These are phyloP conservation scores for Cryptosporidium bovis DNA, from an alignment of 169 alveolate species.

Conservation along the genomic window DNA sequence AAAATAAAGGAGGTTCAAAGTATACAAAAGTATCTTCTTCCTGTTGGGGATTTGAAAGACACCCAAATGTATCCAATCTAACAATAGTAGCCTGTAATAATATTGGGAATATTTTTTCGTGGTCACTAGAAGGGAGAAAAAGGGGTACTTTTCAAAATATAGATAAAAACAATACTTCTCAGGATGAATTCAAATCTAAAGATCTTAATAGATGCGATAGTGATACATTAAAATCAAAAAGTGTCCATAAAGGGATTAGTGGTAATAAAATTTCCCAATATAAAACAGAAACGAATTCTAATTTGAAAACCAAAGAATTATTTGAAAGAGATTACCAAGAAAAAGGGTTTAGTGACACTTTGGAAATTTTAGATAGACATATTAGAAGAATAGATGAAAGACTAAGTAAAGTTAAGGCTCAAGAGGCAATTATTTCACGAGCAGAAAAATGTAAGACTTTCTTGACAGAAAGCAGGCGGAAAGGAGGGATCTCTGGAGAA, in stretches of 20 bases:
- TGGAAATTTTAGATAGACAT: conserved; percentile 41
- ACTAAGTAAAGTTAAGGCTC: conserved; percentile 33
- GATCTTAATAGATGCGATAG: no score
- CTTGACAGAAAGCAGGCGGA: conserved; percentile 4
- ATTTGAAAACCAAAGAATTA: not conserved
- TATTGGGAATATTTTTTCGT: conserved; percentile 43
- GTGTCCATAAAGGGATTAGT: not conserved
- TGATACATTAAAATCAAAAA: not conserved
- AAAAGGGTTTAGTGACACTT: not conserved
- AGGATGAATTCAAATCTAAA: not conserved
- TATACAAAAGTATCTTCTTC: conserved; percentile 17
- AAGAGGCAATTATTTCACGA: conserved; percentile 44
- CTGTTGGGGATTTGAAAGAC: conserved; percentile 32
- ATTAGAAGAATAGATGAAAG: conserved; percentile 64
- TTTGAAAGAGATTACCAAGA: not conserved
- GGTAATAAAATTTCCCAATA: no score
- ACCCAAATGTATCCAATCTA: not conserved
- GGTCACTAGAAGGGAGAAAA: conserved; percentile 29
- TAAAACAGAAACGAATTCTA: no score
- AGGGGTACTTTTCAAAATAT: not conserved
- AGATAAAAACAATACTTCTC: not conserved
- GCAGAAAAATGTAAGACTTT: conserved; percentile 11
- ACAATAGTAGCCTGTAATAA: conserved; percentile 35
- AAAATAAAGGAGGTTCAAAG: not conserved
- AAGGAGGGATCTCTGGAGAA: not conserved